Conservation (phyloP, 371 early-diverging fungal genomes). For the Lichtheimia ramosa region DNA sequence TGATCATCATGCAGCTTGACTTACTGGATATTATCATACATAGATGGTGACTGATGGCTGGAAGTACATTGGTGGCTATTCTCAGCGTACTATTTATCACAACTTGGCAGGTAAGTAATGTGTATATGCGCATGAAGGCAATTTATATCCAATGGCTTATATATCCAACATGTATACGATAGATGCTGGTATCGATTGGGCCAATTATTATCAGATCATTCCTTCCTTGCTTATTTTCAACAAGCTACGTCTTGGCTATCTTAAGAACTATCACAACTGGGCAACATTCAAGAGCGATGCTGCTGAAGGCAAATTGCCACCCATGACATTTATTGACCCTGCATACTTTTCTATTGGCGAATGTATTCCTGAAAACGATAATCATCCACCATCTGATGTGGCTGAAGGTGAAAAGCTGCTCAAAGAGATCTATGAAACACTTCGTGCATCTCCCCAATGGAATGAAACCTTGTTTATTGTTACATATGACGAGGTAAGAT, state of each 20-base stretch:
- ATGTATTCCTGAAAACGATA: slow-evolving; percentile 21
- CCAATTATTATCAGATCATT: slow-evolving; percentile 19
- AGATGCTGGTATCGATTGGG: slow-evolving; percentile 12
- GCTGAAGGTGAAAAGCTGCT: slow-evolving; percentile 23
- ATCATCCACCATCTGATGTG: slow-evolving; percentile 28
- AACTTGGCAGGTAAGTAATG: slow-evolving; percentile 18
- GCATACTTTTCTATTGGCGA: slow-evolving; percentile 26
- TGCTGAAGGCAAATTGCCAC: slow-evolving; percentile 21
- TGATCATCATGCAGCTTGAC: too few species aligned
- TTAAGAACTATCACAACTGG: slow-evolving; percentile 18
- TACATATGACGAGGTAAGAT: slow-evolving; percentile 28
- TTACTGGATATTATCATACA: background rate
- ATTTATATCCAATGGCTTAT: background rate
- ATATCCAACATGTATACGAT: background rate
- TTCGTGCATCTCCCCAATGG: slow-evolving; percentile 35
- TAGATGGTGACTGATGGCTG: slow-evolving; percentile 9
- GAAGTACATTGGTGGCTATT: slow-evolving; percentile 24
- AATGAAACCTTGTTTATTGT: slow-evolving; percentile 32
- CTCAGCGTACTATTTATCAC: slow-evolving; percentile 32
- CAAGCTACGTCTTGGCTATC: slow-evolving; percentile 15
- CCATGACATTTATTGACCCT: slow-evolving; percentile 26
- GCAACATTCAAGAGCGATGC: slow-evolving; percentile 23
- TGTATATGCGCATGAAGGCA: background rate
- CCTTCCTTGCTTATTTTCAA: slow-evolving; percentile 24
- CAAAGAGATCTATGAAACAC: slow-evolving; percentile 30